Evolutionary conservation across 2,329 filamentous ascomycete species (phyloP), one percentile per base, ranked within the genome.

Genomic region (Macrophomina tecta): DNA sequence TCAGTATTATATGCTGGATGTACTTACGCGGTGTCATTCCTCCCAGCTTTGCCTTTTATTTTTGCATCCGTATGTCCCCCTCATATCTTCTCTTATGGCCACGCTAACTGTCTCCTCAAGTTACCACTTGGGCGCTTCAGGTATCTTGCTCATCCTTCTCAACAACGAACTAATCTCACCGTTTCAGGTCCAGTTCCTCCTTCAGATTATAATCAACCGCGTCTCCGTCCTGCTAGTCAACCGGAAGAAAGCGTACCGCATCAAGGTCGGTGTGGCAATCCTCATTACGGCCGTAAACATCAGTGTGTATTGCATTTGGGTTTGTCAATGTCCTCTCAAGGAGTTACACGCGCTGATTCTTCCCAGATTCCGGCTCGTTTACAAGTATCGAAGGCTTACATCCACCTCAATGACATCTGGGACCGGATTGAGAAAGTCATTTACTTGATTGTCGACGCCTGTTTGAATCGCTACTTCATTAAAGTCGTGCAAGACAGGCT

Each of bases 131-230:
- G 61, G 49, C 34, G 16, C 45, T 64, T 28, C 58, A 65, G 62
- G 65, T 69, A 49, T 14, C 3, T 28, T 4, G 28, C 46, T 7
- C 18, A 12, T 16, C 46, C 18, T 23, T 9, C 16, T 5, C 12
- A 9, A 14, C 12, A 5, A 5, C 11, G 42, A 14, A 45, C 16
- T 9, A 45, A n/a, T 45, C 42, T 45, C 42, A 45, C 42, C 8
- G 5, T 14, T 14, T 16, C 7, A 45, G 42, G 42, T 45, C 30
- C 58, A 63, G 32, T 63, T 67, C 38, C 42, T 67, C 18, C 61
- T 67, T 23, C 73, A 75, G 46, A 74, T 75, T 40, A 73, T 75
- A 32, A 69, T 73, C 60, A 75, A 75, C 51, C 72, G 73, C 11
- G 71, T 75, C 46, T 69, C 71, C 2, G 52, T 55, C 5, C 14